These are phyloP conservation scores for Boletus rubroflammeus DNA, from an alignment of 768 basidiomycete species.

Conservation along the genomic window DNA sequence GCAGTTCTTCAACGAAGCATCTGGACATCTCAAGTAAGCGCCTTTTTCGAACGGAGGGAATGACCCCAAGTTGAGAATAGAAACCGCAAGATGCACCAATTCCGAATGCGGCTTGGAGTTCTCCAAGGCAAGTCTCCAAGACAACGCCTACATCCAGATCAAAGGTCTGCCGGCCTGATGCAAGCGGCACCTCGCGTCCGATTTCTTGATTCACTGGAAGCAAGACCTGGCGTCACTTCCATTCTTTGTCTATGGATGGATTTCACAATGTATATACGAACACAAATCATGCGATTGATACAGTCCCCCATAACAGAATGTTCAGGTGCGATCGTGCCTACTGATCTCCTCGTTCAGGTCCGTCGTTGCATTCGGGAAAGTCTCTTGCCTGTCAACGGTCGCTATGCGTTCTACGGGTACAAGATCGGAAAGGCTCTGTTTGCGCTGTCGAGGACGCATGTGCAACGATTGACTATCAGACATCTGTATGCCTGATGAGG, in stretches of 20 bases:
- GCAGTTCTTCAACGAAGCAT: constrained; percentile 40
- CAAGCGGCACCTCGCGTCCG: not conserved
- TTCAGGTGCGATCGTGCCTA: constrained; percentile 29
- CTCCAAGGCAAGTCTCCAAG: constrained; percentile 37
- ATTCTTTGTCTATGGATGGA: constrained; percentile 7
- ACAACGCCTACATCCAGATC: constrained; percentile 41
- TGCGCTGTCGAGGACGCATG: constrained; percentile 52
- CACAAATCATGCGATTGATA: constrained; percentile 20
- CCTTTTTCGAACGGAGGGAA: constrained; percentile 5
- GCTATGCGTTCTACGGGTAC: constrained; percentile 64
- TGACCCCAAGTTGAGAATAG: constrained; percentile 11
- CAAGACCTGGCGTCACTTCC: constrained; percentile 22
- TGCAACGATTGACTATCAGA: constrained; percentile 42
- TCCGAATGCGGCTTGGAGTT: constrained; percentile 40
- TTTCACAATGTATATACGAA: constrained; percentile 30
- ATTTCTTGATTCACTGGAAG: constrained; percentile 6
- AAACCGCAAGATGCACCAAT: constrained; percentile 34
- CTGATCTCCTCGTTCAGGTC: constrained; percentile 64
- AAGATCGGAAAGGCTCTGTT: constrained; percentile 59
- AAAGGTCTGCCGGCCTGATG: constrained; percentile 35
- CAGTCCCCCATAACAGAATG: constrained; percentile 16
- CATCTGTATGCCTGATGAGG: constrained; percentile 15
- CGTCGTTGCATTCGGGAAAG: constrained; percentile 61
- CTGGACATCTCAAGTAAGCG: constrained; percentile 36
- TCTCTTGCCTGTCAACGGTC: constrained; percentile 50